Conservation (phyloP, 139 green algal genomes). For the Diplosphaera chodatii region DNA sequence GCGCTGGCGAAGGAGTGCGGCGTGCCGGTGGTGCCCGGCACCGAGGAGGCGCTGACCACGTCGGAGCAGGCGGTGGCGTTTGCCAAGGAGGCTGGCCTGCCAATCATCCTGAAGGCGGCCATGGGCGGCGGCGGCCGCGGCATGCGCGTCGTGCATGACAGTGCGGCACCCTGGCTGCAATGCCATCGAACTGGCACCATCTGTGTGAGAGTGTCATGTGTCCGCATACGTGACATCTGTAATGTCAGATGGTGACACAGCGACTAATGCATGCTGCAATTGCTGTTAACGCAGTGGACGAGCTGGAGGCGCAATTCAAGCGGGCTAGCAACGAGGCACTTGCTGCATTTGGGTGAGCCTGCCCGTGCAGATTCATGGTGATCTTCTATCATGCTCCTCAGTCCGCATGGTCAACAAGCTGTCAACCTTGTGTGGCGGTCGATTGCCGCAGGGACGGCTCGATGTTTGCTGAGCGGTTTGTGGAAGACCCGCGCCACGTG, state of each 20-base stretch:
- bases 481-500: slow-evolving; percentile 77
- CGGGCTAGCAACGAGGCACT: slow-evolving; percentile 70
- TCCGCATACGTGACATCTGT: too few species aligned
- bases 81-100: slow-evolving; percentile 68
- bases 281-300: slow-evolving; percentile 34
- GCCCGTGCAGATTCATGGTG: too few species aligned
- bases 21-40: slow-evolving; percentile 86
- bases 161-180: neutral
- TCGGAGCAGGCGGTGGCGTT: slow-evolving; percentile 65
- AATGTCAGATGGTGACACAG: too few species aligned
- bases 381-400: too few species aligned
- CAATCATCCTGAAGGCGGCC: slow-evolving; percentile 93
- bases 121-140: slow-evolving; percentile 89
- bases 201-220: too few species aligned
- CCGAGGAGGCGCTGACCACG: slow-evolving; percentile 52
- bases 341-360: slow-evolving; percentile 69
- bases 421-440: too few species aligned
- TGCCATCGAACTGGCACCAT: too few species aligned
- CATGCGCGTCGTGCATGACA: slow-evolving; percentile 79
- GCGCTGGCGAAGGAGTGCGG: slow-evolving; percentile 62
- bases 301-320: slow-evolving; percentile 75
- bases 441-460: slow-evolving; percentile 26
- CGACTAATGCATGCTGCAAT: neutral
- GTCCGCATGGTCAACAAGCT: too few species aligned
- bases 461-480: slow-evolving; percentile 96